Evolutionary conservation across 2,329 filamentous ascomycete species (phyloP), one percentile per base, ranked within the genome.

Genomic region (Aureobasidium melanogenum): DNA sequence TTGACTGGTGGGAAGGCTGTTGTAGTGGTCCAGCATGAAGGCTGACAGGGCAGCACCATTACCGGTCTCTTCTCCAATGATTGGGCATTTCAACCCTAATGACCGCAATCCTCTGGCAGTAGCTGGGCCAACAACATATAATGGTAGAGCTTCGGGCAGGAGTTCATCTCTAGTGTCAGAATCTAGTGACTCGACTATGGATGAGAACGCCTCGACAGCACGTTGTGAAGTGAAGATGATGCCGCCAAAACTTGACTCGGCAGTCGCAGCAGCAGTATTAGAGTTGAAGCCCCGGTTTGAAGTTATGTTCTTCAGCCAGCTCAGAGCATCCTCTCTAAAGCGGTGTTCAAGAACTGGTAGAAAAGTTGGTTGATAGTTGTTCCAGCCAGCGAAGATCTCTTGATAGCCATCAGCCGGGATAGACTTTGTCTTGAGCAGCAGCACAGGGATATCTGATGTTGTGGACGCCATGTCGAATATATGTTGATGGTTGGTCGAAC

Each of bases 211-310:
- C 71, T 94, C 90, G 2, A 94, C 89, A 0, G 90, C 88, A 52
- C 89, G 82, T 71, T 94, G 90, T 8, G 88, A 92, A 1, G 89
- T 94, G 70, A 94, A 93, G 54, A 94, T 86, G 62, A 93, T 75
- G n/a, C 88, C 89, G 5, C 88, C 88, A 69, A 89, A 93, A 63
- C 70, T 64, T 17, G 68, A 70, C 7, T 69, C 70, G n/a, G 69
- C 64, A 24, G 67, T 65, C 5, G 59, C 64, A 30, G 67, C 67
- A 34, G 67, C 67, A 12, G 47, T 10, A 41, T 58, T 43, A 34
- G 68, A 64, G 2, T 67, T 66, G 63, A 80, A 76, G 28, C 73
- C 75, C 47, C 75, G 74, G 44, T 68, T 69, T 63, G 71, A 69
- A 24, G 92, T 78, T 17, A 85, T 69, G 3, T 72, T 68, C 32